Evolutionary conservation across 2,329 filamentous ascomycete species (phyloP), one percentile per base, ranked within the genome.

Genomic region (Monilinia polystroma): DNA sequence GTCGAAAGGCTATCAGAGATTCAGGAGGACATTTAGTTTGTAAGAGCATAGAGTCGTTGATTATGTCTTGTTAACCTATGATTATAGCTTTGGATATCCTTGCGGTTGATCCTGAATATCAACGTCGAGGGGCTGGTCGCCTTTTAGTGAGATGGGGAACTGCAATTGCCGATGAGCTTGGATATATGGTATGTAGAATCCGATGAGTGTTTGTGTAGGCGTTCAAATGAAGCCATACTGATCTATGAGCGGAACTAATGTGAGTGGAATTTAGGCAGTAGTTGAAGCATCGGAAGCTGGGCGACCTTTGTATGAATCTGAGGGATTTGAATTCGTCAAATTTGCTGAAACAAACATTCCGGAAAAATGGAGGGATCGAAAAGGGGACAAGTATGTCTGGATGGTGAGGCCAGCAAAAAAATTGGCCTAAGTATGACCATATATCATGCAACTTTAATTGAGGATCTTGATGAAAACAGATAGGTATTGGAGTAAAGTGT

Each of bases 91-190:
- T 63, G 59, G 59, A 63, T n/a, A 53, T 63, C 23, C 59, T 63
- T 41, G 59, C 45, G 14, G 59, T 63, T 35, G 59, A 63, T 51
- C 59, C 59, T 4, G 32, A 23, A 14, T 63, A 63, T 53, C 47
- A 63, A 12, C 59, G 59, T n/a, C 59, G 47, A 38, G 59, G 59
- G 38, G 59, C 32, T 23, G 59, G 59, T 53, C 45, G 49, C 1
- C 59, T 63, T 53, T 53, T 63, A 6, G 59, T 63, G 4, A 63
- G 53, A 63, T 63, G 59, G 59, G 59, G 59, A 63, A 63, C 47
- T 53, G 47, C 45, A 41, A 53, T 52, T 2, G 59, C 59, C 12
- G 59, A 63, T 29, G 59, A 63, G n/a, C 59, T 63, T 63, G 47
- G 59, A 41, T 63, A 63, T 20, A 12, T 20, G 59, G 59, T 63